These are phyloP conservation scores for Chytriomyces confervae DNA, from an alignment of 192 early-diverging fungal genomes.

Conservation along the genomic window DNA sequence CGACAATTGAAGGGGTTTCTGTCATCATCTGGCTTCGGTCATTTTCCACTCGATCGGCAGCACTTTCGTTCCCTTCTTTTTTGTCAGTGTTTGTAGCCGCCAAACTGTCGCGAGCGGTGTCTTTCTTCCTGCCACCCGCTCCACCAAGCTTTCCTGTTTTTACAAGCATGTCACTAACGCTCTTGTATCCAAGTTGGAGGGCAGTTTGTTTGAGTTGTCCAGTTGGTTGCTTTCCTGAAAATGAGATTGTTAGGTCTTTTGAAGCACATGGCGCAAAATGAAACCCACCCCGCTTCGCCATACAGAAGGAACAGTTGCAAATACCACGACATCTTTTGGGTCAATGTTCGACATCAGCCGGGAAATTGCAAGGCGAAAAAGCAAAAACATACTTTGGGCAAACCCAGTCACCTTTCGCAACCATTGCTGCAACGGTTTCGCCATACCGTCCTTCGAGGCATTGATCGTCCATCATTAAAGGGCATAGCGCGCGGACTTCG, in stretches of 20 bases:
- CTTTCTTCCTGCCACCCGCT: neutral
- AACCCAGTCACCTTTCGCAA: conserved; percentile 26
- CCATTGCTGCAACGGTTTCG: conserved; percentile 10
- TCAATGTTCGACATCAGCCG: neutral
- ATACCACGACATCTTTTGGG: conserved; percentile 32
- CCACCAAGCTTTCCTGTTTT: conserved; percentile 12
- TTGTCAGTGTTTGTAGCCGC: neutral
- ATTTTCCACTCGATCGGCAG: too few species aligned
- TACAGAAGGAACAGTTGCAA: conserved; percentile 41
- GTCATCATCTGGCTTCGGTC: too few species aligned
- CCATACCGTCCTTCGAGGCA: conserved; percentile 35
- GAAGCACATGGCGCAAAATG: neutral
- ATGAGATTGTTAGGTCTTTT: neutral
- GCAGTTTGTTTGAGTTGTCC: conserved; percentile 33
- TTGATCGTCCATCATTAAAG: conserved; percentile 28
- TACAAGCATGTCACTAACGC: conserved; percentile 30
- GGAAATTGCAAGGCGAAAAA: neutral
- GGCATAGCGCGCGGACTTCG: neutral
- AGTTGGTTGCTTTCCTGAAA: conserved; percentile 29
- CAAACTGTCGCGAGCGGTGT: neutral
- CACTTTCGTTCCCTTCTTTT: too few species aligned
- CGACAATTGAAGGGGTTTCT: too few species aligned
- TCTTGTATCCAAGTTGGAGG: conserved; percentile 33
- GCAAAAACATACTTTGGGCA: conserved; percentile 27
- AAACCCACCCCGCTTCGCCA: conserved; percentile 30